A percentile compares a stretch with the other conserved stretches of the same genome.
These are phyloP conservation scores for Ettlia oleoabundans DNA, from an alignment of 139 green algal genomes.

Conservation along the genomic window DNA sequence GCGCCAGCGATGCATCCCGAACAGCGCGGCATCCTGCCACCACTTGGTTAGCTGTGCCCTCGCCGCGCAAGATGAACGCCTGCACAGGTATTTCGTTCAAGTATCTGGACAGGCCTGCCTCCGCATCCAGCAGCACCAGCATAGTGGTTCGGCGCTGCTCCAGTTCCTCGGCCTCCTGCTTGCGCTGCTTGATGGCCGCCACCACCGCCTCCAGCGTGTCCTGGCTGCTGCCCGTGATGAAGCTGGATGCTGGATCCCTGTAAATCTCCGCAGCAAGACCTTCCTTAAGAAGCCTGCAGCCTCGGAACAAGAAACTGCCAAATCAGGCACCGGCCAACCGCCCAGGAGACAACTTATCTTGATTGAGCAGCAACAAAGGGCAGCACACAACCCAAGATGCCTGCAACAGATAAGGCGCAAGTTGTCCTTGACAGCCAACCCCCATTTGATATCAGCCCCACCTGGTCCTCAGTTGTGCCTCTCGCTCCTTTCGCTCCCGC, in stretches of 20 bases:
- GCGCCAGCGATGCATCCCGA: neutral
- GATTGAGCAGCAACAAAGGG: neutral
- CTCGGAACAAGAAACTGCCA: neutral
- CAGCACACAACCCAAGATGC: neutral
- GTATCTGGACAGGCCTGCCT: neutral
- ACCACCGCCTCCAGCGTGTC: neutral
- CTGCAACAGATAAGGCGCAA: neutral
- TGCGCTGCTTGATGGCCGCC: neutral
- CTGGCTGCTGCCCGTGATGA: neutral
- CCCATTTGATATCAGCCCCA: neutral
- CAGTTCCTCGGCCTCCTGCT: neutral
- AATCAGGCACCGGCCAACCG: neutral
- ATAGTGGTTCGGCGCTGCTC: neutral
- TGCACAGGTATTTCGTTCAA: neutral
- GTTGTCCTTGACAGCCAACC: neutral
- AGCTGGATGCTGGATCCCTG: neutral
- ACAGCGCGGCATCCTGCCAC: neutral
- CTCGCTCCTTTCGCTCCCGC: neutral
- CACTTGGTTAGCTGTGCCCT: neutral
- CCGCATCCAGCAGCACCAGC: neutral
- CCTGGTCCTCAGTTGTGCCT: neutral
- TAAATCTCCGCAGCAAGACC: neutral
- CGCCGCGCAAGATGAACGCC: neutral
- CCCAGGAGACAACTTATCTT: neutral
- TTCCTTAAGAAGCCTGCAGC: neutral